These are phyloP conservation scores for Trametes meyenii DNA, from an alignment of 768 basidiomycete genomes.

Conservation along the genomic window DNA sequence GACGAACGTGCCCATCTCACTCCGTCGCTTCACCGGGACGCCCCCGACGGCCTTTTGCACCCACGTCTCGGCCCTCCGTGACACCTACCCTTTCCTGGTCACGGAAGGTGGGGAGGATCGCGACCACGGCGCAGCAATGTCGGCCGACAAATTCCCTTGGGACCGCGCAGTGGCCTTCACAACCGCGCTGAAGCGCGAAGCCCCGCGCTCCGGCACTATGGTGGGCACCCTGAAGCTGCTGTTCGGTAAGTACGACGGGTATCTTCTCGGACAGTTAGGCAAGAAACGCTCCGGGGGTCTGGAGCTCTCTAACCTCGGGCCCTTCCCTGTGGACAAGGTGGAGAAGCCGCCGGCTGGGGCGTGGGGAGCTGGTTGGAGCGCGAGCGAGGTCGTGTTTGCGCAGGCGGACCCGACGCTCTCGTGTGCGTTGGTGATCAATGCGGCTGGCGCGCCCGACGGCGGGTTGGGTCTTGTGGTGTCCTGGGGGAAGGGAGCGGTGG, in stretches of 20 bases:
- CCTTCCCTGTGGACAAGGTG: conserved; percentile 23
- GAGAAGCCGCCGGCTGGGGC: neutral
- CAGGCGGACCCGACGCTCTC: conserved; percentile 14
- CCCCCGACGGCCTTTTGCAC: conserved; percentile 39
- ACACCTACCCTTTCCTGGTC: conserved; percentile 22
- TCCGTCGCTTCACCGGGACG: conserved; percentile 34
- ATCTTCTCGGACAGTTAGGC: conserved; percentile 34
- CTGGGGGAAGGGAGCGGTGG: conserved; percentile 27
- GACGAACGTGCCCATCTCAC: conserved; percentile 37
- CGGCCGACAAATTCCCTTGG: conserved; percentile 33
- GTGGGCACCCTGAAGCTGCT: conserved; percentile 41
- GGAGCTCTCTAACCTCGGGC: conserved; percentile 44
- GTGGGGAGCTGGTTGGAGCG: conserved; percentile 20
- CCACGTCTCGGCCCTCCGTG: conserved; percentile 33
- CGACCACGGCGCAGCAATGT: neutral
- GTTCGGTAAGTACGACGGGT: conserved; percentile 37
- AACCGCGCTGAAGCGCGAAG: conserved; percentile 30
- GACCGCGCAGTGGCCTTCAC: conserved; percentile 35
- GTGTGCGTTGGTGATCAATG: conserved; percentile 27
- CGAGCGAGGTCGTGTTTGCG: conserved; percentile 24
- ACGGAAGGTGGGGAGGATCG: no score
- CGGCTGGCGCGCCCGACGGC: conserved; percentile 23
- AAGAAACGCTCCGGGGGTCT: conserved; percentile 39
- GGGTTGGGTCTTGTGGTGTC: conserved; percentile 25
- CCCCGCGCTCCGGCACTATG: conserved; percentile 24